Conservation (phyloP, 179 eudicot genomes). For the Corrigiola litoralis region DNA sequence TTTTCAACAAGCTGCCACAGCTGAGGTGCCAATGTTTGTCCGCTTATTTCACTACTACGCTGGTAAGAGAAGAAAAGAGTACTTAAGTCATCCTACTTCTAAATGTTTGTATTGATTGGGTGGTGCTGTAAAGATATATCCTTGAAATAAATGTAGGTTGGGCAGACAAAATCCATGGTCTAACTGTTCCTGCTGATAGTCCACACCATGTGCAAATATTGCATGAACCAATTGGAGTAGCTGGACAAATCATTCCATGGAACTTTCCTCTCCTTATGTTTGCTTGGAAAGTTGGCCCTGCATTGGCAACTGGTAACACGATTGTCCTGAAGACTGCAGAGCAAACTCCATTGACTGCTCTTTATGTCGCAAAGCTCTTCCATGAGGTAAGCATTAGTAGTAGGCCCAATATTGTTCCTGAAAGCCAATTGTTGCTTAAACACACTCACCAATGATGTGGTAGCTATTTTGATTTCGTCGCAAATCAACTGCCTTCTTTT, state of each 20-base stretch:
- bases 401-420: neutral
- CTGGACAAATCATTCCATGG: constrained; percentile 95
- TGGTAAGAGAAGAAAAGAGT: constrained; percentile 35
- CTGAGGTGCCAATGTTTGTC: constrained; percentile 60
- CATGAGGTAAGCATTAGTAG: constrained; percentile 59
- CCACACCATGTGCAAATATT: constrained; percentile 70
- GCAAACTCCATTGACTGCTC: constrained; percentile 91
- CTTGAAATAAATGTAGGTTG: constrained; percentile 51
- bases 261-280: constrained; percentile 86
- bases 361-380: constrained; percentile 65
- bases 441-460: neutral
- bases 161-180: constrained; percentile 95
- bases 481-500: too few species aligned
- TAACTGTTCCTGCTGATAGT: constrained; percentile 84
- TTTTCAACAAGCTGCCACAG: constrained; percentile 47
- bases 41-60: constrained; percentile 85
- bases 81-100: neutral
- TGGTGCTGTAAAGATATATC: constrained; percentile 9
- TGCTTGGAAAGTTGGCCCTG: constrained; percentile 95
- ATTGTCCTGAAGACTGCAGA: constrained; percentile 85
- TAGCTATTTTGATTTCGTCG: too few species aligned
- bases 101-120: neutral
- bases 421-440: neutral
- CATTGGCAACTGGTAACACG: constrained; percentile 86
- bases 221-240: constrained; percentile 93